Base-by-base conservation (phyloP, 768 basidiomycete species). In the Boletus edulis region DNA sequence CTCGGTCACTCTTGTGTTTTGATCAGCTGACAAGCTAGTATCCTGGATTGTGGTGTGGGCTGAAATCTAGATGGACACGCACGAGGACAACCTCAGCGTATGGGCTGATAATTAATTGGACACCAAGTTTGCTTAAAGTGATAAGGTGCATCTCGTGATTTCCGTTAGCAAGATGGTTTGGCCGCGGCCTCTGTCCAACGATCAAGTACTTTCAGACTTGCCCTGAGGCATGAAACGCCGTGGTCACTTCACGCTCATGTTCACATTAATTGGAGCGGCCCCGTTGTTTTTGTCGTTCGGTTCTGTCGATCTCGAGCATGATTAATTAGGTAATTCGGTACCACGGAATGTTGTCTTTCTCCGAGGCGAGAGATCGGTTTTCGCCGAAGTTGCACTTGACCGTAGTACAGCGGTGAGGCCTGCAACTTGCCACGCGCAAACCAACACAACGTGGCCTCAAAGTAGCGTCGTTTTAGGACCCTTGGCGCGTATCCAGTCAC, bases 401-500 rank as follows among this genome's bases (percentile, higher is more conserved):
- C 29, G 8, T 29, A 29, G 22, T 29, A 37, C 45, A 46, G 54
- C 54, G 58, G 61, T 51, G 52, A 38, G 47, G 32, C 20, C 46
- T 20, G 12, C 34, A 18, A 31, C 42, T 38, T 22, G 44, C 37
- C 59, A 68, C 66, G 54, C 62, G 60, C 49, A 15, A 5, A 4
- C 39, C 40, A 35, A 49, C 20, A 22, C 66, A 66, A 66, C 63
- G 61, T 59, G 66, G 55, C 22, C 39, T 29, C 46, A 57, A 57
- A 58, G 52, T 63, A 29, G 49, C 42, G 38, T 54, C 49, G 37
- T 55, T 64, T 62, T 56, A 67, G 64, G 64, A 32, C 62, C 47
- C 49, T 27, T 27, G 59, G 66, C 63, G 66, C 56, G 56, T 68
- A 70, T 51, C 63, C 57, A 62, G 52, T 67, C 57, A 60, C 63